Evolutionary conservation across 768 basidiomycete genomes (phyloP), one percentile per base, ranked within the genome.

Genomic region (Cubamyces lactineus): DNA sequence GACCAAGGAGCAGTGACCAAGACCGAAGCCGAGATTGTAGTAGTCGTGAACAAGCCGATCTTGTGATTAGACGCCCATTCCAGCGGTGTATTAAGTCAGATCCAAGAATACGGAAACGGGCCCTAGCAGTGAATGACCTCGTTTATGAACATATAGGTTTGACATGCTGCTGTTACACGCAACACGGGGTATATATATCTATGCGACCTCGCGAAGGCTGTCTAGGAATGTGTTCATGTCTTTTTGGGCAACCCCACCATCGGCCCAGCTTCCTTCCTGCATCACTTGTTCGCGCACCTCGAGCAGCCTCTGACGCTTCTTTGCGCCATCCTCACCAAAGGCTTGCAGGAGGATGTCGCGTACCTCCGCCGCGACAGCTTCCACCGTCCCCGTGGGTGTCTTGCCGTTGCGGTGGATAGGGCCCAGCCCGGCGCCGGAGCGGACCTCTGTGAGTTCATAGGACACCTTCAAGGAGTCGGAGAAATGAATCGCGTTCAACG

Each of bases 291-390:
- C 16, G 23, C 5, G 21, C 30, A 58, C 24, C 57, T 24, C 39
- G 2, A n/a, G 24, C 38, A 58, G 23, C 12, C 48, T 47, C 47
- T 40, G 24, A 1, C 65, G 64, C 53, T 68, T 68, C 59, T 42
- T 15, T 39, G 30, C 56, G 21, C 67, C 67, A 28, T 68, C 67
- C 17, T 57, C 59, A 5, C 64, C 67, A 30, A 55, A 68, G 15
- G 67, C 67, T 24, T 53, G 45, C 17, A 26, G 52, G 11, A 68
- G 62, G 17, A 68, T 59, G 24, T 42, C 38, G 42, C 21, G 46
- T 19, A 43, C 57, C 45, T 68, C 67, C 12, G 38, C 50, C 45
- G 59, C 55, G 1, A 66, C 19, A n/a, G 67, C 67, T 1, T 66
- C 64, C 23, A 68, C 23, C 8, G 67, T 68, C 9, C 62, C 62